Percentiles rank a stretch among this genome's conserved stretches.
Conservation (phyloP, 1,139 yeast species). For the Hansenula lynferdii region DNA sequence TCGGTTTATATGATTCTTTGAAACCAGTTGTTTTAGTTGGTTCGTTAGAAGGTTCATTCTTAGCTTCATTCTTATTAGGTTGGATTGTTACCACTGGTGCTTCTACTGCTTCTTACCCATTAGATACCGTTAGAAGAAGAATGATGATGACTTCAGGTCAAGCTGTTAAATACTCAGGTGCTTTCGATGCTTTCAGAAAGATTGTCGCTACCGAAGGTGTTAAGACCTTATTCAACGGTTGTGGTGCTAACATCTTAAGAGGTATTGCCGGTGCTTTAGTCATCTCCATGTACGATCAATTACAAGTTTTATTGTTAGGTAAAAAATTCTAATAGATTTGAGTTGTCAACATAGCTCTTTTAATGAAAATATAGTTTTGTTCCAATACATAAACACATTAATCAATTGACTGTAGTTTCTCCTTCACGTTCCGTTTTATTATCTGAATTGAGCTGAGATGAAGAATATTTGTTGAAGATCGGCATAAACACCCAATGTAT, state of each 20-base stretch:
- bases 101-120: slow-evolving; percentile 76
- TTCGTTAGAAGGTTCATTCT: slow-evolving; percentile 64
- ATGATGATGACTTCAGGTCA: slow-evolving; percentile 87
- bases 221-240: slow-evolving; percentile 73
- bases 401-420: no score
- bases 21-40: slow-evolving; percentile 74
- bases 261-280: slow-evolving; percentile 91
- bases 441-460: no score
- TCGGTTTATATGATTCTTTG: slow-evolving; percentile 75
- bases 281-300: slow-evolving; percentile 73
- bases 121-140: slow-evolving; percentile 82
- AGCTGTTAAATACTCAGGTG: slow-evolving; percentile 72
- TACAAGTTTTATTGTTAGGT: slow-evolving; percentile 69
- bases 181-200: slow-evolving; percentile 67
- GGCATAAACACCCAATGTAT: no score
- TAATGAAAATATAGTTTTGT: slow-evolving; percentile 9
- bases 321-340: slow-evolving; percentile 52
- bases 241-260: slow-evolving; percentile 84
- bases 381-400: not conserved
- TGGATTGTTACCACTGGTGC: slow-evolving; percentile 80
- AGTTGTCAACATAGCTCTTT: slow-evolving; percentile 6
- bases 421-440: no score
- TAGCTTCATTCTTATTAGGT: slow-evolving; percentile 72
- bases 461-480: no score
- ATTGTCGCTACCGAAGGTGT: slow-evolving; percentile 74